These are phyloP conservation scores for Vaccinium macrocarpon DNA, from an alignment of 148 eudicot genomes.

Conservation along the genomic window DNA sequence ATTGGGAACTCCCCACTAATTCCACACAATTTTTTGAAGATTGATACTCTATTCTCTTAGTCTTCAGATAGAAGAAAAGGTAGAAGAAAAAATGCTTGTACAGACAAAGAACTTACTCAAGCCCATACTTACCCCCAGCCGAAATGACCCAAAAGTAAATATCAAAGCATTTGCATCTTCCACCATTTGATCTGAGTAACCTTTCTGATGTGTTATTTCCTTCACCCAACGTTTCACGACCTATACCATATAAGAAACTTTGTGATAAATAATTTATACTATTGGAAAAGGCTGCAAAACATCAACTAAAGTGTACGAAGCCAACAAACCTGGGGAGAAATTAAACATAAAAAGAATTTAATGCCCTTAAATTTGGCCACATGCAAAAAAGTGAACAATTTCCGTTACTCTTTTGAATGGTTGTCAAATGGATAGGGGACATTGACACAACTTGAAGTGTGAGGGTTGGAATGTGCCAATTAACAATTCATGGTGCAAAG, in stretches of 20 bases:
- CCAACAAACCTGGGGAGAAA: background rate
- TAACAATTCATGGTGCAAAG: background rate
- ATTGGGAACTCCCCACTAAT: background rate
- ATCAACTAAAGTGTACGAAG: slow-evolving; percentile 1
- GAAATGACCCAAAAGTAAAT: slow-evolving; percentile 45
- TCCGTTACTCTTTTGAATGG: background rate
- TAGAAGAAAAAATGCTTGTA: background rate
- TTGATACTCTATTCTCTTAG: background rate
- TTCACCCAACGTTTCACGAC: slow-evolving; percentile 46
- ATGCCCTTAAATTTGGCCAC: background rate
- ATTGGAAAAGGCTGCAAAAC: background rate
- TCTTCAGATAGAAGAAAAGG: background rate
- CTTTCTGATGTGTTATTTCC: slow-evolving; percentile 41
- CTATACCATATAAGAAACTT: slow-evolving; percentile 16
- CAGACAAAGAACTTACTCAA: background rate
- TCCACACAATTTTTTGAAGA: background rate
- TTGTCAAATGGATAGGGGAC: background rate
- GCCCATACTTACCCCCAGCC: slow-evolving; percentile 41
- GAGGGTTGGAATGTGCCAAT: background rate
- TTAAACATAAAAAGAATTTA: background rate
- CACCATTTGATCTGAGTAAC: slow-evolving; percentile 46
- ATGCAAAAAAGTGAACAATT: background rate
- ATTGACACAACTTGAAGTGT: background rate
- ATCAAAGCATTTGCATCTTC: slow-evolving; percentile 47
- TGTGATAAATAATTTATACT: slow-evolving; percentile 1